Base-by-base conservation (phyloP, 768 basidiomycete genomes). In the Ramaria sp. region DNA sequence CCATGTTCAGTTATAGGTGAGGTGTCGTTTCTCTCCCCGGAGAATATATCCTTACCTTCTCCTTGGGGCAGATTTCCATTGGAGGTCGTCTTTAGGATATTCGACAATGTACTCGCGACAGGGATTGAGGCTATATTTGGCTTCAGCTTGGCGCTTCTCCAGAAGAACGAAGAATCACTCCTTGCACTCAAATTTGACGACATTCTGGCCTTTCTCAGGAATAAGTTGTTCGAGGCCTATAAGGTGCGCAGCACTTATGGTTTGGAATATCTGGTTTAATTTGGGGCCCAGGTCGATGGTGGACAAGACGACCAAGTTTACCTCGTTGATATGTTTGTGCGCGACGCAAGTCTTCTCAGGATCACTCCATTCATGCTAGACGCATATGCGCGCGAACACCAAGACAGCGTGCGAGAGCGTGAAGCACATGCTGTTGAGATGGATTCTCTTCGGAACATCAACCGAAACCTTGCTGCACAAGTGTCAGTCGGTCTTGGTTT, bases 311-410 rank as follows among this genome's bases (percentile, higher is more conserved):
- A 66, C 28, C 62, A 65, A 52, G 67, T 67, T 64, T 89, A 90
- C 61, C 73, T 74, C 47, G 83, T 88, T 8, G 80, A 94, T 60
- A 81, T 83, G 42, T 94, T 97, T 66, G 85, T 98, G 4, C 76
- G 81, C 55, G 93, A 98, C 62, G 87, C 94, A 7, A 81, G 89
- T 56, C 80, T 82, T 20, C 69, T 96, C 61, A 78, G 78, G 58
- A 91, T 99, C 59, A 96, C 94, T 3, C 90, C 96, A 0, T 94
- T 98, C 69, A 92, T 94, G 90, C 74, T 98, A 38, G 95, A 97
- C 63, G 76, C 81, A 18, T 95, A 89, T 64, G 79, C 83, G 30
- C 86, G 82, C 52, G 93, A 96, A 69, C 95, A 92, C 64, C 82
- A 88, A 59, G 93, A 95, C 56, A 69, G 82, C 52, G 70, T 88